These are phyloP conservation scores for Byssoonygena ceratinophila DNA, from an alignment of 2,329 filamentous ascomycete species.

Conservation along the genomic window DNA sequence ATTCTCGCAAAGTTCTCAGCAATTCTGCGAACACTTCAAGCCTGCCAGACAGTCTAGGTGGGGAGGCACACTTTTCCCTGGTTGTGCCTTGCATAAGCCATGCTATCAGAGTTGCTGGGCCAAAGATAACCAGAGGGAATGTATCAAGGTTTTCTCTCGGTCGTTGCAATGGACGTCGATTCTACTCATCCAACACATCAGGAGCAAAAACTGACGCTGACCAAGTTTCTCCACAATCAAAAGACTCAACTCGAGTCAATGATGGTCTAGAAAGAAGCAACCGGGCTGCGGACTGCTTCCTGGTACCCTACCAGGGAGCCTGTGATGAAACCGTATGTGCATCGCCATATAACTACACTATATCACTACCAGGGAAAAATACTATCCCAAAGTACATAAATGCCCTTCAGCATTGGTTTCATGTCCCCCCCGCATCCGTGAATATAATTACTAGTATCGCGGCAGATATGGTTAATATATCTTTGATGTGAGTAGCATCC, in stretches of 20 bases:
- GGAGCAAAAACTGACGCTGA: neutral
- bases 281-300: neutral
- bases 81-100: neutral
- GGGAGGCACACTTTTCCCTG: too few species aligned
- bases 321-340: neutral
- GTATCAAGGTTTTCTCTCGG: neutral
- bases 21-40: too few species aligned
- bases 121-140: neutral
- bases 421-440: neutral
- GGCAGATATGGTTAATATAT: constrained; percentile 6
- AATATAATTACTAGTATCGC: neutral
- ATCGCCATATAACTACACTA: constrained; percentile 7
- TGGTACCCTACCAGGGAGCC: neutral
- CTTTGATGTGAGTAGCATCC: constrained; percentile 7
- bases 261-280: neutral
- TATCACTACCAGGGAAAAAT: constrained; percentile 5
- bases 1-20: too few species aligned
- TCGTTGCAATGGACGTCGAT: neutral
- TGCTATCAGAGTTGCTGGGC: neutral
- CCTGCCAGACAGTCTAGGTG: too few species aligned
- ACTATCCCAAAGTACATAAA: constrained; percentile 8
- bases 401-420: constrained; percentile 4
- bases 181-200: neutral
- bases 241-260: neutral
- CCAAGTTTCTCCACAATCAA: neutral